Base-by-base conservation (phyloP, 2,329 filamentous ascomycete species). In the Gnomoniopsis smithogilvyi region DNA sequence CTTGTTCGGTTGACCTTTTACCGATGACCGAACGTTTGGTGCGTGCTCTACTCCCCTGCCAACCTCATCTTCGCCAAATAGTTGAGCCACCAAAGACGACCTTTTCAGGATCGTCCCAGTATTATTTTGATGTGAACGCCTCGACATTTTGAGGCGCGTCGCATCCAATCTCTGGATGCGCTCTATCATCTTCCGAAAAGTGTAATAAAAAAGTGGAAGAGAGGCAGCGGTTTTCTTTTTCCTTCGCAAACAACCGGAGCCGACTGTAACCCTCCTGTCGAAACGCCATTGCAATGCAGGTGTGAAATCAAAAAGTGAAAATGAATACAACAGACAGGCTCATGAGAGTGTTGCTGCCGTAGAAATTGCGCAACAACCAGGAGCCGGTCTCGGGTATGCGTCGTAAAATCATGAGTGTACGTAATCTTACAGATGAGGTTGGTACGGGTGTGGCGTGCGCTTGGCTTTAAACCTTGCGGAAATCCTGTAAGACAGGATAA, bases 401-500 rank as follows among this genome's bases (percentile, higher is more conserved):
- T 78, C 77, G 70, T 80, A 74, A 73, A 75, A 79, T 79, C 77
- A 72, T 80, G 72, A 77, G 65, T 70, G 41, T 66, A 64, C 57
- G 61, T 64, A 62, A 59, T 67, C 57, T 62, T 62, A 62, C 60
- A 62, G 38, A 7, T 26, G 46, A 38, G 51, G 38, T 59, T 38
- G 57, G 60, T 57, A 53, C 17, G 33, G 43, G 26, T 24, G 49
- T 52, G 51, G 6, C 19, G 51, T 30, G 36, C 30, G 30, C 24
- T 15, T 14, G 15, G 33, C 14, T 53, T 69, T 78, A 84, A 64
- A 84, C 77, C 73, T 84, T 84, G 68, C 81, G 80, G 76, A 84
- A 84, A 72, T 84, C 81, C 81, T 92, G 91, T 71, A 96, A 81
- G 79, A 96, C 93, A 73, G 93, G 93, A 73, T 96, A 96, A 79